phyloP scores from a whole-genome alignment of 106 monocot genomes.

The Allium cepa region DNA sequence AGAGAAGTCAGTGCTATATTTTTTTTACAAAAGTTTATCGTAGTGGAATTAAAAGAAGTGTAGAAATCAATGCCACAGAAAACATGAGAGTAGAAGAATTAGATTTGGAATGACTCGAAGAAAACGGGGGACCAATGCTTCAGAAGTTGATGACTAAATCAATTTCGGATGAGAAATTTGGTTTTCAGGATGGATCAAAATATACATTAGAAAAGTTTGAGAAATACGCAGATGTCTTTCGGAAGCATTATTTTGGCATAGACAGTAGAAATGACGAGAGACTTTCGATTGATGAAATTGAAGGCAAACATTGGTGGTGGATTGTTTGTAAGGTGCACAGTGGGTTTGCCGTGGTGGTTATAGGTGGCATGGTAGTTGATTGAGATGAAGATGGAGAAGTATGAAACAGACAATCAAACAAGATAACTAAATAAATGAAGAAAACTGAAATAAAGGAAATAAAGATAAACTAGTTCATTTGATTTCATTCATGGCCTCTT shows the following conservation, averaged over 20 bases:
- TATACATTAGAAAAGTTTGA: conserved; percentile 76
- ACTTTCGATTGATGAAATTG: conserved; percentile 80
- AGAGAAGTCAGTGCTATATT: too few species aligned
- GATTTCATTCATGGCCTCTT: too few species aligned
- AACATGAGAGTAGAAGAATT: conserved; percentile 73
- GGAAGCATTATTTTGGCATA: conserved; percentile 52
- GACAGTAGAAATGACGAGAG: conserved; percentile 29
- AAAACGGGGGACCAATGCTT: conserved; percentile 27
- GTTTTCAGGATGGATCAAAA: conserved; percentile 89
- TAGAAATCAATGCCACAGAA: conserved; percentile 43
- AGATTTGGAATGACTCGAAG: conserved; percentile 86
- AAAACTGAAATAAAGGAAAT: too few species aligned
- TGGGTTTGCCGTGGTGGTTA: too few species aligned
- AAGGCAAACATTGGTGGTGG: conserved; percentile 89
- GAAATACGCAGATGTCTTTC: conserved; percentile 62
- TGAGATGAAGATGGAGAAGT: too few species aligned
- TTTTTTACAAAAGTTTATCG: too few species aligned
- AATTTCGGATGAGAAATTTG: conserved; percentile 90
- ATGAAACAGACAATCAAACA: too few species aligned
- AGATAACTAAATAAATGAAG: too few species aligned
- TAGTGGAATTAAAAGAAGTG: conserved; percentile 23
- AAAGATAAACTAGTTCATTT: too few species aligned
- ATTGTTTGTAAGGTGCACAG: too few species aligned
- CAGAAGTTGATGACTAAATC: conserved; percentile 49
- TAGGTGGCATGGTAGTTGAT: too few species aligned